Base-by-base conservation (phyloP, 495 filamentous ascomycete genomes). In the Staphylotrichum tortipilum region DNA sequence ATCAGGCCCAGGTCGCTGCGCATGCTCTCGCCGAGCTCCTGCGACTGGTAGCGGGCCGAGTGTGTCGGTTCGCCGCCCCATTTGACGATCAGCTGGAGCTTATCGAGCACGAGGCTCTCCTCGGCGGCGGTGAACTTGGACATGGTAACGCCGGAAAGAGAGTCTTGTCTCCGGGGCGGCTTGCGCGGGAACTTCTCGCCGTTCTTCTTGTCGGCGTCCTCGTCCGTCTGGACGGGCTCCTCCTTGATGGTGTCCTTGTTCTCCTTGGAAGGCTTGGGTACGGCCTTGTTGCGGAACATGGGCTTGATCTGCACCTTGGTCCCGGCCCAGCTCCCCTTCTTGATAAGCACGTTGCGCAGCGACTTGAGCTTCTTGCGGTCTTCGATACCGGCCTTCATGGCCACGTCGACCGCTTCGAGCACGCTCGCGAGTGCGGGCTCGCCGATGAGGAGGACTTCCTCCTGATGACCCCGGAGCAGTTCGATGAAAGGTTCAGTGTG, bases 231-330 rank as follows among this genome's bases (percentile, higher is more conserved):
- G 18, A 26, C n/a, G 11, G 34, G 37, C 30, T 48, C 48, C 10
- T 45, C 42, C 28, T 39, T 46, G 35, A 53, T 7, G 0, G 26
- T 41, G 15, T 55, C 51, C 40, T 55, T 26, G 9, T 61, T 47
- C 26, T 67, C 29, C 29, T 45, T 35, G 9, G 60, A 34, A 26
- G 54, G 26, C 35, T 66, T 55, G 15, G 66, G 64, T 47, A 84
- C 78, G 10, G 75, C 73, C 62, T 83, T 84, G 66, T 88, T 95
- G 33, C 88, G 80, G 67, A 96, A 98, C 85, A 98, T 89, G 1
- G 92, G 92, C 68, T 98, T 98, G 58, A 98, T 96, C 68, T 98
- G 92, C 22, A 98, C 91, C 68, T 98, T 98, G 4, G 92, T 98
- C 1, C 92, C 92, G 8, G 88, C 80, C 86, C 89, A 95, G 10